Conservation (phyloP, 2,329 filamentous ascomycete genomes). For the Blastomyces silverae region DNA sequence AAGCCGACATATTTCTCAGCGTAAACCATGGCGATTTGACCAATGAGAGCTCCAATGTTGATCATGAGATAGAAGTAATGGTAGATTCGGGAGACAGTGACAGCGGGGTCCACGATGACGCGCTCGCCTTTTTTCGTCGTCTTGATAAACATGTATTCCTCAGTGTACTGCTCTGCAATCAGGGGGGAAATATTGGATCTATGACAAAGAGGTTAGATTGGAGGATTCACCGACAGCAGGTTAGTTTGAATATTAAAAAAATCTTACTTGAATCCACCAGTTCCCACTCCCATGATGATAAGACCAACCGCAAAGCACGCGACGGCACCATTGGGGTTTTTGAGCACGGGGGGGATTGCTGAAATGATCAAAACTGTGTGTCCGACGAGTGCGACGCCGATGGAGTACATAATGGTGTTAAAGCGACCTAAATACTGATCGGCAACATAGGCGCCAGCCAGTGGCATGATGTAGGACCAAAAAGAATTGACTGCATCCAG, state of each 20-base stretch:
- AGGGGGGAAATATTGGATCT: constrained; percentile 63
- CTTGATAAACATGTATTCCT: constrained; percentile 52
- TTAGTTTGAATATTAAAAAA: not conserved
- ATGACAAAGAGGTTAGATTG: not conserved
- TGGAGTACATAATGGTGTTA: constrained; percentile 62
- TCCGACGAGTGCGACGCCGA: constrained; percentile 56
- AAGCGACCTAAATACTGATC: constrained; percentile 61
- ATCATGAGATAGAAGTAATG: constrained; percentile 66
- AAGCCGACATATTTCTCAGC: constrained; percentile 70
- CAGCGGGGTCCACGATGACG: constrained; percentile 63
- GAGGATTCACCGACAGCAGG: not conserved
- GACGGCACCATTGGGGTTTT: constrained; percentile 52
- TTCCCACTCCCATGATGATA: constrained; percentile 65
- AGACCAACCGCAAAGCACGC: constrained; percentile 59
- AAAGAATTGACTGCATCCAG: constrained; percentile 49
- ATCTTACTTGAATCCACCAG: constrained; percentile 64
- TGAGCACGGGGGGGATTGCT: constrained; percentile 57
- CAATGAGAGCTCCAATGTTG: constrained; percentile 58
- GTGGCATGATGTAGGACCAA: constrained; percentile 56
- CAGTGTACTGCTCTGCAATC: constrained; percentile 63
- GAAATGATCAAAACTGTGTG: constrained; percentile 61
- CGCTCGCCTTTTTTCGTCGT: constrained; percentile 54
- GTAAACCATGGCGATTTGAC: constrained; percentile 62
- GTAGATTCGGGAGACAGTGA: constrained; percentile 62
- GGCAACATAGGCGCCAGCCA: constrained; percentile 54